Evolutionary conservation across 768 basidiomycete species (phyloP).

Genomic region (Mrakia blollopis): DNA sequence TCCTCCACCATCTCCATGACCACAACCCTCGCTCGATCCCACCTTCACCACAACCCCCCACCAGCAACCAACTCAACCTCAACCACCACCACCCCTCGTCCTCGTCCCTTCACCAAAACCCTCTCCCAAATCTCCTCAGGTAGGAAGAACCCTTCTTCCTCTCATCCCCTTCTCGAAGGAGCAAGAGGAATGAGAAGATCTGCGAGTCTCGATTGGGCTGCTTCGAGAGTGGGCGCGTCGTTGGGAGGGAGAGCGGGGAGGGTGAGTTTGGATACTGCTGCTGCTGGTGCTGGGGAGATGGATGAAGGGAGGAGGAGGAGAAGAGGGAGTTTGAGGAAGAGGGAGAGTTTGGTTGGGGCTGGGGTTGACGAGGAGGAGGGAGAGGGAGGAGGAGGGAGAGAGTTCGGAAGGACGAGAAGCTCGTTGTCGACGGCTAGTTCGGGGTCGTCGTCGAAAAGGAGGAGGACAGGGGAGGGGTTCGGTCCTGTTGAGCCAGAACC

Average conservation of each 20-base stretch:
- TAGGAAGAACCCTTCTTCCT: background rate
- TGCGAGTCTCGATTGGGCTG: slow-evolving; percentile 19
- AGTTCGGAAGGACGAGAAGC: background rate
- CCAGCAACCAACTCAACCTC: too few species aligned
- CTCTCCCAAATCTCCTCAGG: background rate
- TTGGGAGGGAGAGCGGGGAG: background rate
- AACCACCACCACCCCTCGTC: slow-evolving; percentile 1
- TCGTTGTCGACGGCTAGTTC: background rate
- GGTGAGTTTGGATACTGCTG: background rate
- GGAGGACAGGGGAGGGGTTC: background rate
- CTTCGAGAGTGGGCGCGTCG: slow-evolving; percentile 6
- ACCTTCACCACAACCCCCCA: background rate
- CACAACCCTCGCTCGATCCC: background rate
- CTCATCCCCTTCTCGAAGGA: background rate
- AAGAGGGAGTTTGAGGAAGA: background rate
- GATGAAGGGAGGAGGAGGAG: background rate
- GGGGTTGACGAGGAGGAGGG: background rate
- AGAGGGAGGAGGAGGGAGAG: background rate
- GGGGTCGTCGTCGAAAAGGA: background rate
- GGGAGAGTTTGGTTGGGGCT: background rate
- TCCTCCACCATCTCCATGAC: background rate
- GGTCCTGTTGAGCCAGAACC: background rate
- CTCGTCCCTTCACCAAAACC: slow-evolving; percentile 2
- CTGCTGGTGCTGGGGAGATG: background rate
- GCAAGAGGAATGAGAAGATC: slow-evolving; percentile 1